phyloP scores from a whole-genome alignment of 345 rosid species.

The Erysimum cheiranthoides region DNA sequence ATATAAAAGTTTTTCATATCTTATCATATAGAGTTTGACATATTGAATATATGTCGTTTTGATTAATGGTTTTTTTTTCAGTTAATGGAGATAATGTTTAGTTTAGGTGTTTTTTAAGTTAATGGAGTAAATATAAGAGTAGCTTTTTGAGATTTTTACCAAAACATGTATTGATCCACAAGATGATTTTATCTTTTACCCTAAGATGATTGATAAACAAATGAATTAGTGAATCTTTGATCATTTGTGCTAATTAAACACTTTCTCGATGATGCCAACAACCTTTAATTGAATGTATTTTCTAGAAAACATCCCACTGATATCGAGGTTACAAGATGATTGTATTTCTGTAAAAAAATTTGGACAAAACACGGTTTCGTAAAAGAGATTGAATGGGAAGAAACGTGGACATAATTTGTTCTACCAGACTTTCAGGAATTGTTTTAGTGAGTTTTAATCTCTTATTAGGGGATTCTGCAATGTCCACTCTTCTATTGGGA shows the following conservation, averaged over 20 bases:
- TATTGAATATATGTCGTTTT: too few relatives aligned
- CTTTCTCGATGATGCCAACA: not conserved
- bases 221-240: constrained; percentile 4
- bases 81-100: too few relatives aligned
- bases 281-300: not conserved
- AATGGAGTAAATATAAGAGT: constrained; percentile 1
- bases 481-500: not conserved
- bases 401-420: not conserved
- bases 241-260: constrained; percentile 1
- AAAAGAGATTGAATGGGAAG: not conserved
- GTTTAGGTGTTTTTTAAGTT: too few relatives aligned
- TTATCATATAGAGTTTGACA: too few relatives aligned
- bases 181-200: not conserved
- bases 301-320: not conserved
- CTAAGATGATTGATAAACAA: not conserved
- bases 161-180: not conserved
- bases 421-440: not conserved
- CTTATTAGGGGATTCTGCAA: not conserved
- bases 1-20: too few relatives aligned
- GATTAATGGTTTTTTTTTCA: too few relatives aligned
- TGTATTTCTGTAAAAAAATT: not conserved
- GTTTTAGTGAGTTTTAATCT: not conserved
- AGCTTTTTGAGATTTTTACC: constrained; percentile 7
- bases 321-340: constrained; percentile 8
- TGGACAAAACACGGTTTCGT: not conserved